phyloP scores from a whole-genome alignment of 2,329 filamentous ascomycete species.

The Paecilomyces niveus region DNA sequence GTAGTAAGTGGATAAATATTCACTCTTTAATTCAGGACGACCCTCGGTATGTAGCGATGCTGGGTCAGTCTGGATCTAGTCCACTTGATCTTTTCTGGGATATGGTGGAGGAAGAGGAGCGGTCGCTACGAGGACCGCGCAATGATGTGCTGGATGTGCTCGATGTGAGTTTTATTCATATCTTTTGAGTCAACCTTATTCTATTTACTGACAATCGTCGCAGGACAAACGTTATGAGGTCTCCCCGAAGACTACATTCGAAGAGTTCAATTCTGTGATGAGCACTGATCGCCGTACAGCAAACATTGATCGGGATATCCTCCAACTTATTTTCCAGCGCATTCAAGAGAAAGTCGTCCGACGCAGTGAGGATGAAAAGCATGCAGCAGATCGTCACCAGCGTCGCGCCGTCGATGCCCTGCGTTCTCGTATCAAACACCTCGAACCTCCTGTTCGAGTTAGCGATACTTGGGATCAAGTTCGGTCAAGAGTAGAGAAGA shows the following conservation, averaged over 20 bases:
- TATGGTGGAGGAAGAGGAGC: constrained; percentile 85
- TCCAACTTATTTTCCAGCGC: constrained; percentile 77
- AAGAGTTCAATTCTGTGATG: constrained; percentile 79
- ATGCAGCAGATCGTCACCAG: constrained; percentile 74
- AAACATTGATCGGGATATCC: constrained; percentile 72
- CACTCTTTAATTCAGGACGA: constrained; percentile 70
- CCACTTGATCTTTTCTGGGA: constrained; percentile 96
- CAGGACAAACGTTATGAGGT: constrained; percentile 91
- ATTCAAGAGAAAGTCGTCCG: constrained; percentile 80
- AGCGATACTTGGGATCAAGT: constrained; percentile 87
- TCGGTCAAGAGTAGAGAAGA: constrained; percentile 68
- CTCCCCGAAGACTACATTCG: constrained; percentile 74
- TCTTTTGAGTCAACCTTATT: neutral
- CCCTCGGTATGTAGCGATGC: constrained; percentile 72
- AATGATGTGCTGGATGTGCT: constrained; percentile 84
- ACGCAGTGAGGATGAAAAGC: constrained; percentile 76
- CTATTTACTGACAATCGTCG: constrained; percentile 27
- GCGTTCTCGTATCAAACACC: constrained; percentile 77
- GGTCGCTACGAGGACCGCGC: constrained; percentile 68
- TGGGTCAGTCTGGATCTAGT: constrained; percentile 75
- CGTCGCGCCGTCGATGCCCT: constrained; percentile 78
- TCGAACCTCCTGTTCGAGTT: constrained; percentile 73
- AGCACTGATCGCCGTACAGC: constrained; percentile 80
- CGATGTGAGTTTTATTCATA: constrained; percentile 55
- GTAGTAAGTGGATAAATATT: constrained; percentile 82